These are phyloP conservation scores for Lecanicillium sp. DNA, from an alignment of 2,329 filamentous ascomycete species.

Conservation along the genomic window DNA sequence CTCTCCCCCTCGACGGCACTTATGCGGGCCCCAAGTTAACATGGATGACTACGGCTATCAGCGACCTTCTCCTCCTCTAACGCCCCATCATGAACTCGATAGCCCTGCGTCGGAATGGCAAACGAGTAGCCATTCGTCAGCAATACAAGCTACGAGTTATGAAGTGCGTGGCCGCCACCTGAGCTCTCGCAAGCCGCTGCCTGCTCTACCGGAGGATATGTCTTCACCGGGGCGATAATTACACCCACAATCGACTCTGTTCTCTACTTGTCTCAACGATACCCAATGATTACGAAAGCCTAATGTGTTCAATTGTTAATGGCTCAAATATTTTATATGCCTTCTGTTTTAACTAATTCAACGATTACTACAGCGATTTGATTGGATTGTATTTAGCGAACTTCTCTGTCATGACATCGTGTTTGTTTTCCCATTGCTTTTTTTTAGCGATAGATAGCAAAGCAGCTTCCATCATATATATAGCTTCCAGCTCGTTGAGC, in stretches of 20 bases:
- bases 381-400: constrained; percentile 9
- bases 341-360: background rate
- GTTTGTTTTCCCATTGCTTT: background rate
- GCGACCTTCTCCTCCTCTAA: constrained; percentile 13
- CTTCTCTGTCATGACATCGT: constrained; percentile 7
- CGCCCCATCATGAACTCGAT: constrained; percentile 4
- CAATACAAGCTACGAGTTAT: constrained; percentile 12
- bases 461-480: too few relatives aligned
- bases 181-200: constrained; percentile 36
- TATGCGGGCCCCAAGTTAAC: background rate
- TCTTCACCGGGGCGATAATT: constrained; percentile 10
- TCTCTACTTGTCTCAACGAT: too few relatives aligned
- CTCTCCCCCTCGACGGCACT: background rate
- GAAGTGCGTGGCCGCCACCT: constrained; percentile 16
- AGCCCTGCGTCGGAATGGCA: constrained; percentile 2
- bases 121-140: constrained; percentile 15
- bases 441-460: constrained; percentile 13
- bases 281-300: too few relatives aligned
- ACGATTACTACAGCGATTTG: constrained; percentile 2
- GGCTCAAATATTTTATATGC: background rate
- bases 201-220: constrained; percentile 35
- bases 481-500: constrained; percentile 1
- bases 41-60: constrained; percentile 12
- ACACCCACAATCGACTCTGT: background rate
- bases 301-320: background rate